Conservation (phyloP, 2,329 filamentous ascomycete species). For the Colletotrichum simmondsii region DNA sequence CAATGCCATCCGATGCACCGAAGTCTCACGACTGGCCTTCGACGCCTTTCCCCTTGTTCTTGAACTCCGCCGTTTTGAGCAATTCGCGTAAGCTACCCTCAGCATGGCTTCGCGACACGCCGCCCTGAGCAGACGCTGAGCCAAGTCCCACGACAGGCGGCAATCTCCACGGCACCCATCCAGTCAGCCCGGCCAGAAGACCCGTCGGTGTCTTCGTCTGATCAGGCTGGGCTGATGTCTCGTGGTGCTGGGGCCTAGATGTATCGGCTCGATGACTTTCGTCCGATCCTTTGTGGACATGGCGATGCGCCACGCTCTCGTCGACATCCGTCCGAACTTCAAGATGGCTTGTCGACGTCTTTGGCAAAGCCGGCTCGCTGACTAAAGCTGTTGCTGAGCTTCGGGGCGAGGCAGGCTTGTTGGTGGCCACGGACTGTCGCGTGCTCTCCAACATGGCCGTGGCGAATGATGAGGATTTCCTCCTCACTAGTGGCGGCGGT, state of each 20-base stretch:
- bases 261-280: conserved; percentile 34
- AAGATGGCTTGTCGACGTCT: conserved; percentile 64
- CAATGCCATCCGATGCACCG: background rate
- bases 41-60: conserved; percentile 46
- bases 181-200: conserved; percentile 52
- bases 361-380: conserved; percentile 66
- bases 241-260: conserved; percentile 41
- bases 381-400: conserved; percentile 56
- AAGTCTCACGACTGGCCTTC: conserved; percentile 35
- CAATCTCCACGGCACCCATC: conserved; percentile 59
- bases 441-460: conserved; percentile 48
- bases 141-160: conserved; percentile 38
- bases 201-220: conserved; percentile 36
- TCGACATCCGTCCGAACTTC: conserved; percentile 54
- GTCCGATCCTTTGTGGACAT: conserved; percentile 31
- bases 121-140: conserved; percentile 36
- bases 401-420: conserved; percentile 44
- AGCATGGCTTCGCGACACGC: conserved; percentile 56
- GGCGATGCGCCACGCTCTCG: conserved; percentile 37
- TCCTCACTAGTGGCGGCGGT: conserved; percentile 13
- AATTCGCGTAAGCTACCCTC: conserved; percentile 67
- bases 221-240: conserved; percentile 38
- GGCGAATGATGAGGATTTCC: conserved; percentile 49
- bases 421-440: conserved; percentile 43
- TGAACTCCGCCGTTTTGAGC: conserved; percentile 50